phyloP scores from a whole-genome alignment of 2,329 filamentous ascomycete species.

The Fusarium circinatum region DNA sequence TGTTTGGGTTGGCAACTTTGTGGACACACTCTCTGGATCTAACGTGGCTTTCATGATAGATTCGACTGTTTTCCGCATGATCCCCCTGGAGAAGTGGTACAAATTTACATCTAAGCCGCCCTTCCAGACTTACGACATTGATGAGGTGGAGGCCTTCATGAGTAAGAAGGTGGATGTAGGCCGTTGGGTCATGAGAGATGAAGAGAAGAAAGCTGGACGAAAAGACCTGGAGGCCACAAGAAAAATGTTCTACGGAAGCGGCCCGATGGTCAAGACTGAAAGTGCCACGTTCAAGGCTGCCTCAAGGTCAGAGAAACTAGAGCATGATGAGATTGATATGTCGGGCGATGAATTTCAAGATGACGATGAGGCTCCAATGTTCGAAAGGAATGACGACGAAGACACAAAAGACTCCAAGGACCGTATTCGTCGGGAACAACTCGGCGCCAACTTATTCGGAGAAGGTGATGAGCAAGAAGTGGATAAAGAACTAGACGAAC shows the following conservation, averaged over 20 bases:
- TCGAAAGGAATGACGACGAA: constrained; percentile 84
- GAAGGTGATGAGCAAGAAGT: constrained; percentile 75
- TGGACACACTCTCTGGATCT: constrained; percentile 86
- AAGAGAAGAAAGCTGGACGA: constrained; percentile 66
- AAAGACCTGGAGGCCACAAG: constrained; percentile 71
- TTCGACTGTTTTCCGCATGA: constrained; percentile 78
- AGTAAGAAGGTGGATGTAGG: constrained; percentile 79
- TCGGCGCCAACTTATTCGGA: constrained; percentile 87
- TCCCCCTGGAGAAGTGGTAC: constrained; percentile 97
- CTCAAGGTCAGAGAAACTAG: constrained; percentile 71
- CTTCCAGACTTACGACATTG: constrained; percentile 80
- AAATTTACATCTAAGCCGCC: constrained; percentile 83
- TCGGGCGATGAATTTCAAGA: constrained; percentile 84
- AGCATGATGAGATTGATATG: constrained; percentile 76
- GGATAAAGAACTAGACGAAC: constrained; percentile 77
- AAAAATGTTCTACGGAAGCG: constrained; percentile 60
- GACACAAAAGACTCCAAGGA: constrained; percentile 78
- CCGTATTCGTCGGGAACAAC: constrained; percentile 80
- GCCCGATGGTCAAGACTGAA: constrained; percentile 74
- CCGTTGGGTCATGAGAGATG: constrained; percentile 81
- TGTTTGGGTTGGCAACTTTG: constrained; percentile 91
- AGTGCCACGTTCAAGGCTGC: constrained; percentile 70
- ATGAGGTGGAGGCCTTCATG: constrained; percentile 88
- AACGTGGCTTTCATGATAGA: constrained; percentile 83
- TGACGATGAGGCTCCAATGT: constrained; percentile 81